Base-by-base conservation (phyloP, 331 rosid genomes). In the Rhamnella rubrinervis region DNA sequence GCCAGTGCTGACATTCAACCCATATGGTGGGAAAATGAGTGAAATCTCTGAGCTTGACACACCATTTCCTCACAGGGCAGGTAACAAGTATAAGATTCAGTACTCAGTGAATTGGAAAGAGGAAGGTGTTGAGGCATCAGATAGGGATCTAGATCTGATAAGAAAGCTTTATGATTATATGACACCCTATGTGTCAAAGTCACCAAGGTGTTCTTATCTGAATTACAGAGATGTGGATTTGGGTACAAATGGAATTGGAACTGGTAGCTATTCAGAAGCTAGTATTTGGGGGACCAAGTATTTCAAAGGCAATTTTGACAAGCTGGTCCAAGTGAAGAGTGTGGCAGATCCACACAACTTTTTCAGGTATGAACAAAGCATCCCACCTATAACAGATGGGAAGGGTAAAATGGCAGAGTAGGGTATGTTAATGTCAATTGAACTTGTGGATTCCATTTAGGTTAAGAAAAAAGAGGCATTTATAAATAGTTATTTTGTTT, bases 201-300 rank as follows among this genome's bases (percentile, higher is more conserved):
- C 83, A 26, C 86, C 95, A 6, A 83, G 91, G 73, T 59, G 89
- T 70, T 75, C 91, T 6, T 88, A 83, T 77, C 47, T 81, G 70
- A 88, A 88, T 64, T 88, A 81, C 49, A 83, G 91, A 71, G 95
- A 88, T 65, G 78, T 85, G 81, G 89, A 88, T 47, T 60, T 88
- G 66, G 95, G 95, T 10, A 82, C 65, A 26, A 85, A 88, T 75
- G 78, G 85, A 68, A 68, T 26, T 23, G 87, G 79, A 46, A 74
- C 69, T 78, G 83, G 71, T 67, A 79, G 68, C 63, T 79, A 65
- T 64, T 67, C 52, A 40, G 81, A 77, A 57, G 90, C 95, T 61
- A 83, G 88, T 21, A 50, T 75, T 70, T 88, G 91, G 90, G 95
- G 89, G 25, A 49, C 12, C 4, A 88, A 88, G 81, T 88, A 83